Evolutionary conservation across 768 basidiomycete genomes (phyloP).

Genomic region (Tricholomella constricta): DNA sequence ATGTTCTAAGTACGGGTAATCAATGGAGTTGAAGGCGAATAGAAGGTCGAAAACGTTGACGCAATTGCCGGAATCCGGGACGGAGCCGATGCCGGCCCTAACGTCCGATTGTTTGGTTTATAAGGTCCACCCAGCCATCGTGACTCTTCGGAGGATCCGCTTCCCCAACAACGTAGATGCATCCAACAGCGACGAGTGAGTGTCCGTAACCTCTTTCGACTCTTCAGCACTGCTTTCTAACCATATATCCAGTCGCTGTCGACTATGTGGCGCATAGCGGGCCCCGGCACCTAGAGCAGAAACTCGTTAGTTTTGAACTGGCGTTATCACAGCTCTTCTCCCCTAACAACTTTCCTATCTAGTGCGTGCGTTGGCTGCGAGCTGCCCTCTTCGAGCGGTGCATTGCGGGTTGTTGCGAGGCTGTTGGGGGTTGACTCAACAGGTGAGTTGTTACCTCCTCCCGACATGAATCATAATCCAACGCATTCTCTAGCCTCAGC

Average conservation of each 20-base stretch:
- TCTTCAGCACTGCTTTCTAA: not conserved
- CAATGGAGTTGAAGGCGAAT: too few relatives aligned
- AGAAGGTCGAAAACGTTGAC: too few relatives aligned
- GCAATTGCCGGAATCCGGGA: too few relatives aligned
- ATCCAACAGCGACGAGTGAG: not conserved
- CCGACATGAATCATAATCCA: too few relatives aligned
- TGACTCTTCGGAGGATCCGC: not conserved
- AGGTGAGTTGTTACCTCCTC: too few relatives aligned
- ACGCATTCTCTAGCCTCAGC: too few relatives aligned
- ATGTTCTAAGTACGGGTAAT: too few relatives aligned
- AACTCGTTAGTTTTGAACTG: not conserved
- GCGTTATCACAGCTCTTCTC: too few relatives aligned
- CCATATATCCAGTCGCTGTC: not conserved
- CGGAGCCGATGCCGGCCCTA: not conserved
- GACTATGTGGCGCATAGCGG: not conserved
- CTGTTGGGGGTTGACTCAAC: too few relatives aligned
- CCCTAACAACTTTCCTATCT: too few relatives aligned
- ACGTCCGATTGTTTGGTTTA: not conserved
- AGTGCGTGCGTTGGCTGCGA: not conserved
- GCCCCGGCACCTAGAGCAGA: not conserved
- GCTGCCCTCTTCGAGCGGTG: not conserved
- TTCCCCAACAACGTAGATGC: not conserved
- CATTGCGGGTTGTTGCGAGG: not conserved
- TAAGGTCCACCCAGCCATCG: not conserved
- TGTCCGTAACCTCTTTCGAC: not conserved